phyloP scores from a whole-genome alignment of 257 asterid genomes.

The Jacaranda copaia region DNA sequence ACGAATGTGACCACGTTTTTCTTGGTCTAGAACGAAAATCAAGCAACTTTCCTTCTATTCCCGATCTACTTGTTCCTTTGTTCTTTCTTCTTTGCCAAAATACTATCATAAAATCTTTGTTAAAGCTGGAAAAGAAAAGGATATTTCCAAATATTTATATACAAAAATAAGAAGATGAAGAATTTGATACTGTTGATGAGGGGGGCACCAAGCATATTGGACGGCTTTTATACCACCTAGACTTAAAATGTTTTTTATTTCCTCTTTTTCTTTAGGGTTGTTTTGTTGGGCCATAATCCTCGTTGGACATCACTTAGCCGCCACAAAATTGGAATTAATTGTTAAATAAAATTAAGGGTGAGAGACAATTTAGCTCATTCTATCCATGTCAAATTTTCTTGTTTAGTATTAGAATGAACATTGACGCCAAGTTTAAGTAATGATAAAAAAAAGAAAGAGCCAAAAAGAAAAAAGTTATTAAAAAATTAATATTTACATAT shows the following conservation, averaged over 20 bases:
- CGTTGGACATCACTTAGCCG: neutral
- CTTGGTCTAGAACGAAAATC: neutral
- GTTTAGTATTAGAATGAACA: no score
- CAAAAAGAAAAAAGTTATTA: no score
- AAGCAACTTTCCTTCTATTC: neutral
- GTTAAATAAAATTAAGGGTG: neutral
- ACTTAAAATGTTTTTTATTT: neutral
- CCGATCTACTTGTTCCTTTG: constrained; percentile 10
- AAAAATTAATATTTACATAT: no score
- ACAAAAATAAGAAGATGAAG: neutral
- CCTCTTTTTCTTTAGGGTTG: neutral
- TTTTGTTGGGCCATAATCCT: neutral
- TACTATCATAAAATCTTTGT: neutral
- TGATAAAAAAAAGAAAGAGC: no score
- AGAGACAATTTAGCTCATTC: no score
- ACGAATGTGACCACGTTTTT: neutral
- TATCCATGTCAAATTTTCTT: no score
- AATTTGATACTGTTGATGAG: neutral
- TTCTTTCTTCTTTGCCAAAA: constrained; percentile 7
- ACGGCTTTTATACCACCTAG: constrained; percentile 9
- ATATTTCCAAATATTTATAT: neutral
- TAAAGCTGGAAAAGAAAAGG: neutral
- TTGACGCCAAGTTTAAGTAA: no score
- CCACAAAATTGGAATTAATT: neutral
- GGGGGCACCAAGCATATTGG: constrained; percentile 2